Percentiles rank a stretch among this genome's conserved stretches.
phyloP scores from a whole-genome alignment of 257 asterid species.

The Ehretia macrophylla region DNA sequence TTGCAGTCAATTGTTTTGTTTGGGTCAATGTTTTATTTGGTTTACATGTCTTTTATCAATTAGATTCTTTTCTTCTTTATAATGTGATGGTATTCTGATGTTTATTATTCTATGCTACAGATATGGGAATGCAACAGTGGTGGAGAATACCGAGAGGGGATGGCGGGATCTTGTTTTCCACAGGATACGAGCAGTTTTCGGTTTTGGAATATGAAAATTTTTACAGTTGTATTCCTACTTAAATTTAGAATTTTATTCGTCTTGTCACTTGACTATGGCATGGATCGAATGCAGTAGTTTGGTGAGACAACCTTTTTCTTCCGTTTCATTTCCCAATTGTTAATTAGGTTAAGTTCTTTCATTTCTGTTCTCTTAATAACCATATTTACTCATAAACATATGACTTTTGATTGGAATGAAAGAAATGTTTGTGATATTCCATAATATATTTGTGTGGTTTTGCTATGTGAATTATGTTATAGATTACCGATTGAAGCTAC shows the following conservation, averaged over 20 bases:
- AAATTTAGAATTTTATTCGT: slow-evolving; percentile 9
- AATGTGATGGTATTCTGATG: slow-evolving; percentile 2
- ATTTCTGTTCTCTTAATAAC: background rate
- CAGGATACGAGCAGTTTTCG: slow-evolving; percentile 53
- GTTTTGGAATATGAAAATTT: slow-evolving; percentile 36
- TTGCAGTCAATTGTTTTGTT: slow-evolving; percentile 1
- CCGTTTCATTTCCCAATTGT: too few relatives aligned
- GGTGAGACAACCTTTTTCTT: too few relatives aligned
- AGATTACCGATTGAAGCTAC: too few relatives aligned
- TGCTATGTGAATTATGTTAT: too few relatives aligned
- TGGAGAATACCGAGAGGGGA: slow-evolving; percentile 93
- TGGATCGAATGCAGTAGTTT: background rate
- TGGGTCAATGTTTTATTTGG: background rate
- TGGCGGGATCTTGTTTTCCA: slow-evolving; percentile 94
- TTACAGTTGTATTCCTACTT: background rate
- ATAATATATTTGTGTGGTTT: background rate
- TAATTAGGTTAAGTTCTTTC: background rate
- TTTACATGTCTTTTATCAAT: background rate
- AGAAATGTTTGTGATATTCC: background rate
- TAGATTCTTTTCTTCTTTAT: background rate
- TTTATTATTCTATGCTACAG: slow-evolving; percentile 22
- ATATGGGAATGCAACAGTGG: slow-evolving; percentile 92
- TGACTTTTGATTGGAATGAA: background rate
- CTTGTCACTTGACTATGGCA: background rate
- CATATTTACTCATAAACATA: background rate